A percentile compares a stretch with the other conserved stretches of the same genome.
Evolutionary conservation across 2,329 filamentous ascomycete species (phyloP).

Genomic region (Huntiella decipiens): DNA sequence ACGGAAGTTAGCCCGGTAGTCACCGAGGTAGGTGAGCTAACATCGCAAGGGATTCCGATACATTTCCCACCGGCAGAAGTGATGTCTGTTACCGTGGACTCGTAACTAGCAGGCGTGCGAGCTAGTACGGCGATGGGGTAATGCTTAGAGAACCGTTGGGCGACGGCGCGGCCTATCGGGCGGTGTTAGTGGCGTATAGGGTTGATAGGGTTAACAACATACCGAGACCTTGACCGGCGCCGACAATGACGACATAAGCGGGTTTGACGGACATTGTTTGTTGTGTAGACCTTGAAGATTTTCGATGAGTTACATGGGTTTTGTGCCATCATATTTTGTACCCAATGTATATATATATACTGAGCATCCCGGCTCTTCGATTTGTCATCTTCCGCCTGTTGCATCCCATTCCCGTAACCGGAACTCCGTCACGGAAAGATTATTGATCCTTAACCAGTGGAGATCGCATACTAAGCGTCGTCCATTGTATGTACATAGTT

Average conservation of each 20-base stretch:
- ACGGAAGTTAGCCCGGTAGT: slow-evolving; percentile 43
- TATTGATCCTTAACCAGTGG: too few species aligned
- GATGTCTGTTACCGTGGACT: slow-evolving; percentile 50
- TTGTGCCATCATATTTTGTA: too few species aligned
- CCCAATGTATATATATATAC: too few species aligned
- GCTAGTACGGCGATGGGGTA: slow-evolving; percentile 64
- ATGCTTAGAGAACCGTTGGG: slow-evolving; percentile 38
- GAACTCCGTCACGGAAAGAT: too few species aligned
- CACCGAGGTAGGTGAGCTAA: slow-evolving; percentile 26
- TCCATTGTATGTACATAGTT: too few species aligned
- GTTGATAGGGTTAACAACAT: slow-evolving; percentile 5
- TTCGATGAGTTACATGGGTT: too few species aligned
- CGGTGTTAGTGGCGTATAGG: background rate
- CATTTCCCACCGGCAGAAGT: slow-evolving; percentile 47
- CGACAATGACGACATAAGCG: slow-evolving; percentile 50
- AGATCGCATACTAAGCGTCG: too few species aligned
- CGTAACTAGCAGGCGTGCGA: slow-evolving; percentile 45
- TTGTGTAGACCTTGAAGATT: too few species aligned
- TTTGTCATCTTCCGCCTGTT: too few species aligned
- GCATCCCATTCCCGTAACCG: too few species aligned
- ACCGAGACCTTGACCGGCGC: slow-evolving; percentile 51
- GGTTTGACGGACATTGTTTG: background rate
- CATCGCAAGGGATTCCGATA: slow-evolving; percentile 43
- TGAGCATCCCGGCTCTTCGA: too few species aligned
- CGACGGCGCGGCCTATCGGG: slow-evolving; percentile 18